These are phyloP conservation scores for Tetracladium setigerum DNA, from an alignment of 495 filamentous ascomycete species.

Conservation along the genomic window DNA sequence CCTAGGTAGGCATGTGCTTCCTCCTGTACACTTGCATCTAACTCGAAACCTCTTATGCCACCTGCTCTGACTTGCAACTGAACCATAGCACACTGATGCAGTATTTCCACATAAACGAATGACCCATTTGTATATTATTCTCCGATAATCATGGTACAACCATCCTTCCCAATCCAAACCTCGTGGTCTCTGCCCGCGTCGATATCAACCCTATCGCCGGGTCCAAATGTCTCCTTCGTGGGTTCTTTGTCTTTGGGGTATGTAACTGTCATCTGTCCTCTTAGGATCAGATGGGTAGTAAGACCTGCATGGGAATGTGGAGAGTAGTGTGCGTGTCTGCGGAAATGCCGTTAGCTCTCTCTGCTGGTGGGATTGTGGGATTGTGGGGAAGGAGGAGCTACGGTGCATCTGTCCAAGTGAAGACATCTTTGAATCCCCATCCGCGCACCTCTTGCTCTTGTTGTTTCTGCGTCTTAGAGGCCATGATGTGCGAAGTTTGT, in stretches of 20 bases:
- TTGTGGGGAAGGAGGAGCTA: slow-evolving; percentile 31
- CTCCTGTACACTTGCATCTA: no score
- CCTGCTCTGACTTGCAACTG: no score
- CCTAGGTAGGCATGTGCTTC: no score
- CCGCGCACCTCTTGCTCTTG: slow-evolving; percentile 59
- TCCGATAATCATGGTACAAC: slow-evolving; percentile 83
- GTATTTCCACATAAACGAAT: no score
- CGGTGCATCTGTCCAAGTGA: slow-evolving; percentile 75
- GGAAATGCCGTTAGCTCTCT: slow-evolving; percentile 13
- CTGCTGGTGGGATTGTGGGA: background rate
- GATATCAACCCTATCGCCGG: slow-evolving; percentile 69
- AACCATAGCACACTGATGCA: no score
- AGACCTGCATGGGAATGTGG: slow-evolving; percentile 64
- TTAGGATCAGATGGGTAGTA: slow-evolving; percentile 72
- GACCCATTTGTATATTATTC: slow-evolving; percentile 45
- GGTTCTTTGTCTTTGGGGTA: slow-evolving; percentile 60
- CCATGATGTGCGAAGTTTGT: slow-evolving; percentile 2
- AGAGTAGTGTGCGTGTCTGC: slow-evolving; percentile 62
- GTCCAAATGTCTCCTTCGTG: slow-evolving; percentile 58
- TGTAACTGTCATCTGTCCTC: slow-evolving; percentile 60
- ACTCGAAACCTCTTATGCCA: no score
- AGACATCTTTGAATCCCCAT: slow-evolving; percentile 72
- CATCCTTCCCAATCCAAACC: slow-evolving; percentile 72
- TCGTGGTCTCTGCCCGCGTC: slow-evolving; percentile 65
- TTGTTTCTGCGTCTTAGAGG: slow-evolving; percentile 24